Evolutionary conservation across 2,329 filamentous ascomycete genomes (phyloP).

Genomic region (Sphaerulina populicola): DNA sequence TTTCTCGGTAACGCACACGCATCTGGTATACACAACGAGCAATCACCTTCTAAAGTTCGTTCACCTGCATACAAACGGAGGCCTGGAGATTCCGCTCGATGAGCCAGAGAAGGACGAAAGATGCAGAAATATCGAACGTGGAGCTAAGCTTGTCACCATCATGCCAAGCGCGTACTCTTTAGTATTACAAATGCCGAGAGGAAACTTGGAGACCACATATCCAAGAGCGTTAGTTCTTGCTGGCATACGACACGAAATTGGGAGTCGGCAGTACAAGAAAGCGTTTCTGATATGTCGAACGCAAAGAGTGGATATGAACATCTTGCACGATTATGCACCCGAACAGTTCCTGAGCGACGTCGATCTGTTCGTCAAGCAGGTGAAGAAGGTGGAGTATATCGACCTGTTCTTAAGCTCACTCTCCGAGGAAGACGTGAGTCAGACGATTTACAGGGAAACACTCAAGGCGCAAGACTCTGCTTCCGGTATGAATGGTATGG

Average conservation of each 20-base stretch:
- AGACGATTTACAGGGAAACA: constrained; percentile 90
- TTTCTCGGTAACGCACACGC: constrained; percentile 69
- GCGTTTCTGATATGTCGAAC: constrained; percentile 84
- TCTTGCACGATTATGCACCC: constrained; percentile 87
- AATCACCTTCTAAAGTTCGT: constrained; percentile 92
- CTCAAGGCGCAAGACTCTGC: constrained; percentile 40
- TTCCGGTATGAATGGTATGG: constrained; percentile 14
- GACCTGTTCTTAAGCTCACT: constrained; percentile 65
- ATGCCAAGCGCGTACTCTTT: constrained; percentile 82
- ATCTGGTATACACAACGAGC: constrained; percentile 86
- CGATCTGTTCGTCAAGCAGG: constrained; percentile 69
- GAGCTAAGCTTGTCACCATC: constrained; percentile 75
- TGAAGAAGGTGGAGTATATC: constrained; percentile 71
- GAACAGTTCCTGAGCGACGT: constrained; percentile 73
- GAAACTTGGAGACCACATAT: constrained; percentile 91
- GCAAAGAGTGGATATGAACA: constrained; percentile 96
- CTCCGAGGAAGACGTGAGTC: constrained; percentile 76
- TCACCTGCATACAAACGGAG: constrained; percentile 56
- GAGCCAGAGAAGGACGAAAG: constrained; percentile 87
- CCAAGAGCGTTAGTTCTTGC: constrained; percentile 87
- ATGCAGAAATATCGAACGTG: constrained; percentile 84
- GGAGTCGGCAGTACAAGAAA: constrained; percentile 67
- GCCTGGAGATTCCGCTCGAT: constrained; percentile 73
- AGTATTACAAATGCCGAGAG: constrained; percentile 87
- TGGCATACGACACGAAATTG: constrained; percentile 74